Evolutionary conservation across 768 basidiomycete species (phyloP), one percentile per base, ranked within the genome.

Genomic region (Boletus vinaceobasis): DNA sequence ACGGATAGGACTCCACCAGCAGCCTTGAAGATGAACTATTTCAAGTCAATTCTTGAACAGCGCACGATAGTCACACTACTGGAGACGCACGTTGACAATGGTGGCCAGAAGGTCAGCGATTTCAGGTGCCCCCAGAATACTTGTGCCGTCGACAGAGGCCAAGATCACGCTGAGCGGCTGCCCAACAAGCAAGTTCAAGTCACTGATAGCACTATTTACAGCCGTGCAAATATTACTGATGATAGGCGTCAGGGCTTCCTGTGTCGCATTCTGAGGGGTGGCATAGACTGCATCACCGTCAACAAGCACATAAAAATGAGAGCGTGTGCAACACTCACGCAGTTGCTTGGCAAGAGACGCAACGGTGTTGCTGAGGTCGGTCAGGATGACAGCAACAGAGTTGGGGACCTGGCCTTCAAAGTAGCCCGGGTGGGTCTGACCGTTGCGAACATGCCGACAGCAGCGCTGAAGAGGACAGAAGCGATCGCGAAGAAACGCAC

Each of bases 401-500:
- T 43, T 19, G 13, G 29, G 23, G 10, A 47, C 26, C 36, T 40
- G 37, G 35, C 56, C 53, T 44, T 61, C 44, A 15, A 31, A n/a
- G n/a, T n/a, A n/a, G n/a, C n/a, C n/a, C n/a, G n/a, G n/a, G n/a
- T n/a, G n/a, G n/a, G n/a, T n/a, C n/a, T 48, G 23, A 62, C 37
- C 11, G 60, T 51, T 31, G 53, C 56, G 23, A 62, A 42, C 23
- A 62, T 53, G 43, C 40, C 4, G 14, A 51, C 26, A 26, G 45
- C 48, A 43, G 53, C 56, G 7, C 51, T 37, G 39, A 61, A 39
- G 31, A 55, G 39, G 39, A 58, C 31, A 50, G 50, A 47, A 23
- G 48, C 48, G 21, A 51, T 47, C 1, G 49, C 48, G 26, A 50
- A 56, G 48, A 61, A 54, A 36, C 51, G 51, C 61, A 62, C 58